Conservation (phyloP, 495 filamentous ascomycete species). For the Hyaloscypha variabilis region DNA sequence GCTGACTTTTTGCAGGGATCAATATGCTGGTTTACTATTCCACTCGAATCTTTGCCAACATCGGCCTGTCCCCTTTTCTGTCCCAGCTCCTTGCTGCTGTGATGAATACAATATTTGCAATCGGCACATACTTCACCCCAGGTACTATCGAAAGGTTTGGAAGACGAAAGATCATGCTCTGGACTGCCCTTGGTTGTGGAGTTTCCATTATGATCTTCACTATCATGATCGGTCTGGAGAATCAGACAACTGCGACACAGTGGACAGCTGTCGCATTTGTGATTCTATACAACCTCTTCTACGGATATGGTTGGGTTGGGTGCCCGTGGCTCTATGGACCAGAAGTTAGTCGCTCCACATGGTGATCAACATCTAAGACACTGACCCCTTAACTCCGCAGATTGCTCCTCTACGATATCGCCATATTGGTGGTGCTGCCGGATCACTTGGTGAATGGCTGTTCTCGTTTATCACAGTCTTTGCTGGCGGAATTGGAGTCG, state of each 20-base stretch:
- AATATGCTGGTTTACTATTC: slow-evolving; percentile 37
- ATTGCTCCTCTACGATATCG: slow-evolving; percentile 36
- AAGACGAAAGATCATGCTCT: slow-evolving; percentile 22
- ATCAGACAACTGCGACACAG: slow-evolving; percentile 27
- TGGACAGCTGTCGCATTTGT: slow-evolving; percentile 32
- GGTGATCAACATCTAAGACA: neutral
- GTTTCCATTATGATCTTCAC: slow-evolving; percentile 34
- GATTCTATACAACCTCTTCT: slow-evolving; percentile 33
- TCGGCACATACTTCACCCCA: neutral
- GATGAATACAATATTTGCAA: slow-evolving; percentile 29
- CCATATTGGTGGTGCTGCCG: slow-evolving; percentile 35
- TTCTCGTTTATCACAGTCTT: slow-evolving; percentile 39
- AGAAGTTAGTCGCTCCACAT: neutral
- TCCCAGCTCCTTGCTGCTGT: slow-evolving; percentile 36
- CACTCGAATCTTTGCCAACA: slow-evolving; percentile 35
- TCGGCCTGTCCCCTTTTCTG: slow-evolving; percentile 33
- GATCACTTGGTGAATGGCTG: slow-evolving; percentile 34
- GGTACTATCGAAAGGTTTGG: slow-evolving; percentile 33
- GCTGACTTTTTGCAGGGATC: slow-evolving; percentile 17
- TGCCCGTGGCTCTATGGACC: slow-evolving; percentile 34
- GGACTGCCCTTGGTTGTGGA: slow-evolving; percentile 25
- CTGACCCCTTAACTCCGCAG: slow-evolving; percentile 1
- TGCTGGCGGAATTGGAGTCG: slow-evolving; percentile 36
- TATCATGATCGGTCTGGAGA: slow-evolving; percentile 19
- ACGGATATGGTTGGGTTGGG: slow-evolving; percentile 35